Evolutionary conservation across 2,329 filamentous ascomycete genomes (phyloP).

Genomic region (Dendrostoma leiphaemia): DNA sequence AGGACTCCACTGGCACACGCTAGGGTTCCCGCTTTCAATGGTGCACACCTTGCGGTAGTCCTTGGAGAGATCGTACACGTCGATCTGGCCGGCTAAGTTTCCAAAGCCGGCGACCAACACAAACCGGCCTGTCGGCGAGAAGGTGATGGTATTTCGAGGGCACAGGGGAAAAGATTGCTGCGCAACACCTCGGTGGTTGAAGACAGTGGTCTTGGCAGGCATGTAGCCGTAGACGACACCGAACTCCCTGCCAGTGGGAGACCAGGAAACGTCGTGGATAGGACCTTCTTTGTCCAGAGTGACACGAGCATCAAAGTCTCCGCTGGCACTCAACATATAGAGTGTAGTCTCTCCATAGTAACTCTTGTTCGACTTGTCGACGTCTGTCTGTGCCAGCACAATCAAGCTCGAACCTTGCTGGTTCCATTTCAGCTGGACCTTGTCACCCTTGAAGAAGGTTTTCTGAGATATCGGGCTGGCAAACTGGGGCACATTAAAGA

Average conservation of each 20-base stretch:
- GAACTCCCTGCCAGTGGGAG: slow-evolving; percentile 95
- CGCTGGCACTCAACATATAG: slow-evolving; percentile 89
- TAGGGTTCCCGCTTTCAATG: slow-evolving; percentile 93
- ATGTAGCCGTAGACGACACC: slow-evolving; percentile 97
- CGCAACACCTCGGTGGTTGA: slow-evolving; percentile 82
- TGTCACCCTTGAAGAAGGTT: slow-evolving; percentile 99
- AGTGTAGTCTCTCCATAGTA: slow-evolving; percentile 99
- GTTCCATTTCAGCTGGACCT: slow-evolving; percentile 99
- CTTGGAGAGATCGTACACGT: slow-evolving; percentile 94
- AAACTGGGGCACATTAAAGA: slow-evolving; percentile 92
- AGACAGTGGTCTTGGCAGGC: slow-evolving; percentile 98
- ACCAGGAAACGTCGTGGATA: slow-evolving; percentile 48
- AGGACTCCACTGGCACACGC: slow-evolving; percentile 95
- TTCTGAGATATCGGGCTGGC: slow-evolving; percentile 84
- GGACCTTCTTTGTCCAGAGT: slow-evolving; percentile 44
- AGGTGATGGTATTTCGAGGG: slow-evolving; percentile 91
- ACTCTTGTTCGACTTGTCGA: slow-evolving; percentile 97
- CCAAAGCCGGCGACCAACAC: slow-evolving; percentile 94
- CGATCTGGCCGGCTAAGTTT: slow-evolving; percentile 95
- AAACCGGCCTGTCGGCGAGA: slow-evolving; percentile 91
- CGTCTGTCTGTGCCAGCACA: slow-evolving; percentile 94
- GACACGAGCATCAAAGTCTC: slow-evolving; percentile 88
- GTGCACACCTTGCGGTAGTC: slow-evolving; percentile 90
- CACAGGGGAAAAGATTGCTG: slow-evolving; percentile 83
- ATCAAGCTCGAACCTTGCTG: slow-evolving; percentile 85